Base-by-base conservation (phyloP, 169 alveolate species). In the Plasmodium malariae region DNA sequence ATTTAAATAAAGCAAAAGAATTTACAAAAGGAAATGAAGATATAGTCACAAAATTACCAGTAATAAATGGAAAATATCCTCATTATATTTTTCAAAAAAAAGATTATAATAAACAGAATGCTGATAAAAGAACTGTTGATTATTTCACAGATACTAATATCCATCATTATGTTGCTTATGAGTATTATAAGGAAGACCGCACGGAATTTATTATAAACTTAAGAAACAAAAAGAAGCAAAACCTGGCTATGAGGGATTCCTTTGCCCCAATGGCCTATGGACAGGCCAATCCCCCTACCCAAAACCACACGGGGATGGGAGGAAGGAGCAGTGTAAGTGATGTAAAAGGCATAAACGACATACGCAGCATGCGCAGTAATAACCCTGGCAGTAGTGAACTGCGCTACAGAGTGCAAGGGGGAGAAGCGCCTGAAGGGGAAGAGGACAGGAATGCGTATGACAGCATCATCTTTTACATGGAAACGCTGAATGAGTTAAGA, bases 41-140 rank as follows among this genome's bases (percentile, higher is more conserved):
- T 26, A 78, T 55, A 0, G 40, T 30, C 0, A 78, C 89, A 19
- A 78, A 78, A 40, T 54, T 78, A 28, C 89, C 89, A 17, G 37
- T 78, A 0, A 78, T 78, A 32, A 78, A 78, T 78, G 89, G 89
- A 1, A 78, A 78, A 54, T 78, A 78, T 69, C 89, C 89, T 26
- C 89, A 78, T 36, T 78, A 78, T 48, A 78, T 78, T 32, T 63
- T 62, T 36, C 60, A 55, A 55, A 63, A 78, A 48, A 36, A 62
- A 32, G 14, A 78, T 26, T 30, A 78, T 37, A 17, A 30, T 14
- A 65, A 17, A 24, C 24, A 48, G 7, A 14, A 63, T 3, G 9
- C n/a, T 3, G 28, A 78, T 32, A 78, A 78, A 78, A 78, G 89
- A 26, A 45, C 78, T 28, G 34, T 78, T 1, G 19, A 40, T 0